Evolutionary conservation across 345 rosid genomes (phyloP), one percentile per base, ranked within the genome.

Genomic region (Tarenaya hassleriana): DNA sequence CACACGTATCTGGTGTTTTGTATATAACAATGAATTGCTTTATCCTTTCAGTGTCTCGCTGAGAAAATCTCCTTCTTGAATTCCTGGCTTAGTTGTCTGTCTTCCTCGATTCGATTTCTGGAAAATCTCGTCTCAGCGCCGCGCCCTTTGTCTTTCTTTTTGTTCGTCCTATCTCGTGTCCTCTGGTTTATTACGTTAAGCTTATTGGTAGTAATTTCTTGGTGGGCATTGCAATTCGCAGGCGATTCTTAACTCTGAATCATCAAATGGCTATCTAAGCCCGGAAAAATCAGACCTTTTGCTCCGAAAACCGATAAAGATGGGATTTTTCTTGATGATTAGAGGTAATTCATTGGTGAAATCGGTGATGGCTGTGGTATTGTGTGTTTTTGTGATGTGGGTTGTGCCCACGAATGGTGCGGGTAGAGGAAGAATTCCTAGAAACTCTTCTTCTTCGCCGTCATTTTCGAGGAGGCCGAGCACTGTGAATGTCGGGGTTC

Each of bases 401-500:
- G 50, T 56, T 56, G 57, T 69, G 55, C 69, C 73, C 18, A 40
- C 66, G 33, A 67, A 52, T 60, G 74, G 63, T 34, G 54, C 69
- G 18, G 71, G 63, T 31, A 56, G 68, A 53, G 72, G 61, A 47
- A 78, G 68, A 56, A 82, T 73, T 60, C 55, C 61, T 11, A 65
- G 60, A 34, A 56, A 31, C 58, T 50, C 71, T 41, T 58, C 64
- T 53, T 58, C 77, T 39, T 69, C 77, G 15, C 59, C 78, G 24
- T 18, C 29, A 24, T 24, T 24, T 24, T 5, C 11, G 41, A 3
- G 3, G 41, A 67, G 67, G 55, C 91, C 73, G 4, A 69, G 67
- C 32, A 57, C 55, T 59, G 70, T 84, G 20, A 82, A 53, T 15
- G 72, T 90, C n/a, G 97, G 94, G 56, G 77, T 81, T 73, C 50